A percentile compares a stretch with the other conserved stretches of the same genome.
phyloP scores from a whole-genome alignment of 352 stramenopile genomes.

The Pythium monospermum region DNA sequence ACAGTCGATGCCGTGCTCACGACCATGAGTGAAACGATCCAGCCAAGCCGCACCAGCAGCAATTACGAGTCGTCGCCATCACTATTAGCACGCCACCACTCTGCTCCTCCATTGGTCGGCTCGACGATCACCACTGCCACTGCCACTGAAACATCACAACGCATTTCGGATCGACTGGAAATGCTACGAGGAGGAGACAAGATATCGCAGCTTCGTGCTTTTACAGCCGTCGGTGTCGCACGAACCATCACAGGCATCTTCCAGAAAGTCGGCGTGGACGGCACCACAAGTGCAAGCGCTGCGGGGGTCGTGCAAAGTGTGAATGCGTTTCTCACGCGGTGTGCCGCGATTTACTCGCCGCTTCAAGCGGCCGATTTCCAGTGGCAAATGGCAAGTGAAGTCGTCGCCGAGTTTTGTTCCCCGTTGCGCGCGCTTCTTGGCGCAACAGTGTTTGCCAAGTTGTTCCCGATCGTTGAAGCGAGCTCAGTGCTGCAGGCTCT shows the following conservation, averaged over 20 bases:
- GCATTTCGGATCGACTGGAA: constrained; percentile 37
- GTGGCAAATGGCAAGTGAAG: constrained; percentile 67
- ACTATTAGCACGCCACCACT: constrained; percentile 11
- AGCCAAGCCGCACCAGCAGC: background rate
- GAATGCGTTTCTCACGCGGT: constrained; percentile 61
- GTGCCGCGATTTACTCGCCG: constrained; percentile 63
- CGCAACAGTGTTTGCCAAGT: constrained; percentile 40
- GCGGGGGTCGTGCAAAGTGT: constrained; percentile 35
- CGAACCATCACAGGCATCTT: constrained; percentile 58
- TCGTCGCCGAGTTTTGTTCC: constrained; percentile 62
- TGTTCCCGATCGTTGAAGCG: constrained; percentile 46
- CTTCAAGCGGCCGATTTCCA: constrained; percentile 78
- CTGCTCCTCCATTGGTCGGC: constrained; percentile 4
- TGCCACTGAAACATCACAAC: constrained; percentile 21
- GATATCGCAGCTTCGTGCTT: constrained; percentile 47
- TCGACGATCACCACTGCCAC: constrained; percentile 4
- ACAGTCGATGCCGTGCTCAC: constrained; percentile 46
- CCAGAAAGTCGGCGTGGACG: constrained; percentile 49
- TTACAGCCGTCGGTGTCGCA: constrained; percentile 56
- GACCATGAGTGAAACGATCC: constrained; percentile 27
- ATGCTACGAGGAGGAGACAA: constrained; percentile 44
- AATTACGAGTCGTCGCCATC: too few relatives aligned
- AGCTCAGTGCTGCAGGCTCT: constrained; percentile 68
- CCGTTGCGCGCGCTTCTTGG: constrained; percentile 53
- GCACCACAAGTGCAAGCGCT: constrained; percentile 24